Conservation (phyloP, 1,284 basidiomycete genomes). For the Trichosporon inkin region DNA sequence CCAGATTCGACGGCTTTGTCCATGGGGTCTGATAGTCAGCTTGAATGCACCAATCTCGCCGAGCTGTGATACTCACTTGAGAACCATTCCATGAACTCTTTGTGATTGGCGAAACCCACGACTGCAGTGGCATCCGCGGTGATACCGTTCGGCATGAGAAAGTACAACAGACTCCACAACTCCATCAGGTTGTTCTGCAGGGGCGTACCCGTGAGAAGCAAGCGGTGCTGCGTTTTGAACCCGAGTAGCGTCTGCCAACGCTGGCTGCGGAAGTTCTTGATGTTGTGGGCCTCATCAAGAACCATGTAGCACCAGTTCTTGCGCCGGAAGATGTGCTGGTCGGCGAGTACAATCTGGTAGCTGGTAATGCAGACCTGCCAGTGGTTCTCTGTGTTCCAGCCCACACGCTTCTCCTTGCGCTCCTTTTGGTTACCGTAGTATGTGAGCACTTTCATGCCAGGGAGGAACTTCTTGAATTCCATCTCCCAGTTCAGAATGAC, state of each 20-base stretch:
- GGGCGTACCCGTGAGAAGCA: conserved; percentile 88
- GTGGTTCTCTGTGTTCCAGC: conserved; percentile 87
- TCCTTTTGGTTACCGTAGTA: conserved; percentile 91
- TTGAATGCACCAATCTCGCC: too few relatives aligned
- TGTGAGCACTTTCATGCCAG: conserved; percentile 84
- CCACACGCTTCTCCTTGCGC: conserved; percentile 85
- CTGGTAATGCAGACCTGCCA: conserved; percentile 97
- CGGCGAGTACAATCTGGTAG: conserved; percentile 86
- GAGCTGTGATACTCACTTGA: conserved; percentile 63
- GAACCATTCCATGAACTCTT: conserved; percentile 96
- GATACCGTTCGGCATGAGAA: conserved; percentile 77
- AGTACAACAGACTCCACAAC: conserved; percentile 90
- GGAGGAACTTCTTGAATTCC: conserved; percentile 98
- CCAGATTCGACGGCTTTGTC: conserved; percentile 92
- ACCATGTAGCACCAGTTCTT: conserved; percentile 97
- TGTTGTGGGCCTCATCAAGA: conserved; percentile 95
- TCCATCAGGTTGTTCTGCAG: conserved; percentile 95
- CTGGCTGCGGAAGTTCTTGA: conserved; percentile 96
- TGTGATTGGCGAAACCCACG: conserved; percentile 83
- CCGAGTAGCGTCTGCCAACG: conserved; percentile 93
- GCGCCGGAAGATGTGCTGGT: conserved; percentile 90
- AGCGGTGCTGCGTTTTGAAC: conserved; percentile 81
- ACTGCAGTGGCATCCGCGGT: conserved; percentile 54
- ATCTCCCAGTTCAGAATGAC: conserved; percentile 98
- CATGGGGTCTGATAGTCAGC: conserved; percentile 64